Percentiles rank a stretch among this genome's conserved stretches.
phyloP scores from a whole-genome alignment of 208 protist species.

The Herpetomonas tarakana region DNA sequence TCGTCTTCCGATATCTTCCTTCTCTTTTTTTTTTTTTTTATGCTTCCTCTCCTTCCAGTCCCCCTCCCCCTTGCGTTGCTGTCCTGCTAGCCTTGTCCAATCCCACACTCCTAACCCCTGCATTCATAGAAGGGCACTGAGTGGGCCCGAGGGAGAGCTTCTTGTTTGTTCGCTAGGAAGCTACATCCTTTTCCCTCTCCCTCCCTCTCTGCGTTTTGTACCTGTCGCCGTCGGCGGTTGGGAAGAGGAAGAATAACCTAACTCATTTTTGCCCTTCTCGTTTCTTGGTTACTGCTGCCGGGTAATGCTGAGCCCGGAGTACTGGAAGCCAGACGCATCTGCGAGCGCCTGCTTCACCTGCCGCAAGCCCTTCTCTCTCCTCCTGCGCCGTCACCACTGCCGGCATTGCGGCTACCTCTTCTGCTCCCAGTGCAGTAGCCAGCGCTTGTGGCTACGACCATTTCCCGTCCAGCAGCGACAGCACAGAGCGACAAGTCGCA shows the following conservation, averaged over 20 bases:
- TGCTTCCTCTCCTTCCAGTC: neutral
- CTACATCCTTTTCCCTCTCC: too few relatives aligned
- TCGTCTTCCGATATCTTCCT: neutral
- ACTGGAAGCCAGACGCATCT: constrained; percentile 63
- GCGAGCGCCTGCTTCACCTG: constrained; percentile 55
- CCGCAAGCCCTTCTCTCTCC: constrained; percentile 36
- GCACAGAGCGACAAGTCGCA: too few relatives aligned
- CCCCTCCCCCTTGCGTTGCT: neutral
- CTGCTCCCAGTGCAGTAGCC: constrained; percentile 57
- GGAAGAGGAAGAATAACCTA: too few relatives aligned
- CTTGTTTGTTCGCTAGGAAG: too few relatives aligned
- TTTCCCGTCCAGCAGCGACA: too few relatives aligned
- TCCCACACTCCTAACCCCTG: too few relatives aligned
- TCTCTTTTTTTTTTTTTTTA: constrained; percentile 9
- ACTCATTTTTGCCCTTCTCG: neutral
- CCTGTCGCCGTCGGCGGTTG: too few relatives aligned
- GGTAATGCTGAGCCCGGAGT: constrained; percentile 27
- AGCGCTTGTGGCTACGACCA: constrained; percentile 32
- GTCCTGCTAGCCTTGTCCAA: too few relatives aligned
- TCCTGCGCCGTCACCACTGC: constrained; percentile 77
- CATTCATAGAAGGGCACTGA: too few relatives aligned
- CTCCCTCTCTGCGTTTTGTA: too few relatives aligned
- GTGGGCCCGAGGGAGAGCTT: too few relatives aligned
- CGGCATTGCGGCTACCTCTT: constrained; percentile 83
- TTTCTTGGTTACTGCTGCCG: neutral